Evolutionary conservation across 2,329 filamentous ascomycete species (phyloP), one percentile per base, ranked within the genome.

Genomic region (Ophiosphaerella korrae): DNA sequence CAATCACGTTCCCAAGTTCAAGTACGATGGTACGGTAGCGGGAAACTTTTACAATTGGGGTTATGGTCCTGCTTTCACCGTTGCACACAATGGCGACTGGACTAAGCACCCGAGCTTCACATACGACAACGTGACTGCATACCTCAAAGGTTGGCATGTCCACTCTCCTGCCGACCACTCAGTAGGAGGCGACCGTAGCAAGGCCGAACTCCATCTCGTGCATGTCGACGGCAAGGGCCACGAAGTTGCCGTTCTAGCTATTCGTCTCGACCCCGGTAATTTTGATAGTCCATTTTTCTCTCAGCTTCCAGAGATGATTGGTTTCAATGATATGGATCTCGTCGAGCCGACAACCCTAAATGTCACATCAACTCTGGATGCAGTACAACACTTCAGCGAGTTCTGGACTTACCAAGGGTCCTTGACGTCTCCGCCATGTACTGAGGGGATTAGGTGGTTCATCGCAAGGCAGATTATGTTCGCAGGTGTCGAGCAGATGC

Each of bases 91-190:
- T 14, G 69, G 71, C 29, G 70, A 72, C 26, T 75, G 74, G 53
- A 75, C 72, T 5, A 60, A 54, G 1, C 68, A 75, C 24, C 77
- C 79, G 2, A 70, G 70, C 38, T 66, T 81, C 50, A 73, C 67
- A 1, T 80, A 75, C 62, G 77, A 80, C 45, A 75, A 79, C 61
- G 67, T 74, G 52, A 80, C 76, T 1, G 70, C 78, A 18, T 82
- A 79, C 60, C 69, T 82, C 7, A 72, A 68, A 35, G 77, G 78
- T 40, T 82, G 78, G 78, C 80, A 82, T 67, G 77, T 81, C 42
- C 80, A 82, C 58, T 62, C 78, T 0, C 80, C 80, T 0, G 78
- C 78, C 5, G 80, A 82, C 49, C 80, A 82, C 62, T 70, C 72
- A 2, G 72, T 82, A 3, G 67, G 74, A 40, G 75, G 75, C 31